A percentile compares a stretch with the other conserved stretches of the same genome.
Evolutionary conservation across 805 yeast genomes (phyloP).

Genomic region (Metschnikowia lochheadii): DNA sequence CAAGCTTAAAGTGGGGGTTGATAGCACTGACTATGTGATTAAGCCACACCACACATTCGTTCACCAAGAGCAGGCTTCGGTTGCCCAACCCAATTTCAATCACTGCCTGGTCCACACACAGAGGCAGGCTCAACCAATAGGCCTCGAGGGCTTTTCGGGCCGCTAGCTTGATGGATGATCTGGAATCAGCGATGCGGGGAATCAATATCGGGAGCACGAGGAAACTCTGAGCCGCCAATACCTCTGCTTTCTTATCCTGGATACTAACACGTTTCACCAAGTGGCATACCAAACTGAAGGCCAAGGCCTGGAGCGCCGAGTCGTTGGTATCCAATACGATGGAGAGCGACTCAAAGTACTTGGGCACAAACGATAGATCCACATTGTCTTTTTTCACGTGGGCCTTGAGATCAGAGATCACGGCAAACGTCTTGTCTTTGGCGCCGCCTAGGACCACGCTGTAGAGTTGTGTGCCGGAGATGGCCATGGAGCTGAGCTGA

Average conservation of each 20-base stretch:
- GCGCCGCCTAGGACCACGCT: conserved; percentile 10
- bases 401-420: conserved; percentile 40
- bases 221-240: conserved; percentile 40
- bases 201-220: conserved; percentile 51
- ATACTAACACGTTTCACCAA: conserved; percentile 54
- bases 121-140: conserved; percentile 51
- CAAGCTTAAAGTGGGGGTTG: conserved; percentile 31
- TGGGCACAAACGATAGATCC: conserved; percentile 45
- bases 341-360: conserved; percentile 48
- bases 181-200: conserved; percentile 42
- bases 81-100: conserved; percentile 42
- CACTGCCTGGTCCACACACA: conserved; percentile 44
- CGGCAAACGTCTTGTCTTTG: conserved; percentile 14
- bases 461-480: conserved; percentile 15
- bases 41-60: conserved; percentile 45
- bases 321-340: conserved; percentile 41
- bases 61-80: conserved; percentile 33
- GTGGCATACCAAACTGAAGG: conserved; percentile 53
- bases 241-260: conserved; percentile 44
- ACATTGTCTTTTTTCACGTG: conserved; percentile 55
- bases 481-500: conserved; percentile 10
- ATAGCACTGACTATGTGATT: conserved; percentile 35
- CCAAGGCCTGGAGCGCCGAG: conserved; percentile 33
- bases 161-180: conserved; percentile 33
- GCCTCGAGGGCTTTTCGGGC: conserved; percentile 51